Percentiles rank a stretch among this genome's conserved stretches.
Evolutionary conservation across 2,329 filamentous ascomycete species (phyloP).

Genomic region (Colletotrichum sp.): DNA sequence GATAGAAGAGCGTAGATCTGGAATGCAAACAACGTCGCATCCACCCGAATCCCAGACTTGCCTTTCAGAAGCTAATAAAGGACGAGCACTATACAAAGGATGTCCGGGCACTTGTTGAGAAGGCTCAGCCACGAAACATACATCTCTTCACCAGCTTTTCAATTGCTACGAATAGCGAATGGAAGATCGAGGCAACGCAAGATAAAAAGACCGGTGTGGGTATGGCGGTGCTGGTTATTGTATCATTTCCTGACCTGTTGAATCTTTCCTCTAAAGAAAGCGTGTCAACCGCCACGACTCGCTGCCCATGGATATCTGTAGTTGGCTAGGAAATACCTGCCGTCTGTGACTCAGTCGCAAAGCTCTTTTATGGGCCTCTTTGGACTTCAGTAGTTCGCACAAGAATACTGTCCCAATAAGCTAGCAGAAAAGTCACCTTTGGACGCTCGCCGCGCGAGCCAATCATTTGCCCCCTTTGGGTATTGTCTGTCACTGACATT

Average conservation of each 20-base stretch:
- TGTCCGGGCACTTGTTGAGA: not conserved
- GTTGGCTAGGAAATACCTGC: not conserved
- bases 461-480: not conserved
- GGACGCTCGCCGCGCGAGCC: not conserved
- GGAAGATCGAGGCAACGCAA: not conserved
- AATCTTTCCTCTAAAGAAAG: not conserved
- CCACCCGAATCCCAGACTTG: not conserved
- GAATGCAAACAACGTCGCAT: fast-evolving
- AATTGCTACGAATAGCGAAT: not conserved
- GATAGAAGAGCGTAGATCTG: not conserved
- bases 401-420: not conserved
- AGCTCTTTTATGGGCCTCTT: not conserved
- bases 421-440: not conserved
- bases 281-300: not conserved
- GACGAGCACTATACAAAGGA: not conserved
- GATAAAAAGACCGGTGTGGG: not conserved
- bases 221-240: not conserved
- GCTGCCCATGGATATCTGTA: not conserved
- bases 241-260: not conserved
- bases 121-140: not conserved
- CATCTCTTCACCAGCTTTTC: not conserved
- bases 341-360: not conserved
- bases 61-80: not conserved
- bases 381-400: not conserved
- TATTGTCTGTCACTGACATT: not conserved